These are phyloP conservation scores for Prunus yedoensis DNA, from an alignment of 331 rosid genomes.

Conservation along the genomic window DNA sequence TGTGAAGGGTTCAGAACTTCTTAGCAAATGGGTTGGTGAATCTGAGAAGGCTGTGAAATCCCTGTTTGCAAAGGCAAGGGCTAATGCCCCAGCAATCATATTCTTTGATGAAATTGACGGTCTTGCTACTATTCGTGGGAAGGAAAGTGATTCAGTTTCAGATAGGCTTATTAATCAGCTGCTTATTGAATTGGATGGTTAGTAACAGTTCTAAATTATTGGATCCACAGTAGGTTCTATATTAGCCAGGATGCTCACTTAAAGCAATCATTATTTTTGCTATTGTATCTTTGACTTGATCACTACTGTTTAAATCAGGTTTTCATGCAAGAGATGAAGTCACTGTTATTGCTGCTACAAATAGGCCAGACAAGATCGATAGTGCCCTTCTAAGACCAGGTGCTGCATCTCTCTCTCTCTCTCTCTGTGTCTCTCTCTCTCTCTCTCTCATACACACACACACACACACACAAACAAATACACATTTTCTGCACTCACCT, in stretches of 20 bases:
- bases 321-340: conserved; percentile 80
- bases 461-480: not conserved
- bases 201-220: conserved; percentile 33
- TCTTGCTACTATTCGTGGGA: conserved; percentile 81
- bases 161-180: conserved; percentile 95
- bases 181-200: conserved; percentile 91
- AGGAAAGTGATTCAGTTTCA: conserved; percentile 84
- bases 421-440: not conserved
- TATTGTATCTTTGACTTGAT: conserved; percentile 15
- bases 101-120: conserved; percentile 93
- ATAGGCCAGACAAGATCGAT: conserved; percentile 90
- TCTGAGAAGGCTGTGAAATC: conserved; percentile 96
- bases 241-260: not conserved
- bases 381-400: conserved; percentile 95
- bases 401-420: conserved; percentile 15
- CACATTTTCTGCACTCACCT: not conserved
- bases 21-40: conserved; percentile 99
- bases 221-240: not conserved
- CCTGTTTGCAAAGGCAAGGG: conserved; percentile 87
- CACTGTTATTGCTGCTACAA: conserved; percentile 90
- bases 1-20: conserved; percentile 96
- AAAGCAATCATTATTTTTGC: not conserved
- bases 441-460: conserved; percentile 3
- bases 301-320: conserved; percentile 44
- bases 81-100: conserved; percentile 90